Base-by-base conservation (phyloP, 345 rosid genomes). In the Pistacia vera region DNA sequence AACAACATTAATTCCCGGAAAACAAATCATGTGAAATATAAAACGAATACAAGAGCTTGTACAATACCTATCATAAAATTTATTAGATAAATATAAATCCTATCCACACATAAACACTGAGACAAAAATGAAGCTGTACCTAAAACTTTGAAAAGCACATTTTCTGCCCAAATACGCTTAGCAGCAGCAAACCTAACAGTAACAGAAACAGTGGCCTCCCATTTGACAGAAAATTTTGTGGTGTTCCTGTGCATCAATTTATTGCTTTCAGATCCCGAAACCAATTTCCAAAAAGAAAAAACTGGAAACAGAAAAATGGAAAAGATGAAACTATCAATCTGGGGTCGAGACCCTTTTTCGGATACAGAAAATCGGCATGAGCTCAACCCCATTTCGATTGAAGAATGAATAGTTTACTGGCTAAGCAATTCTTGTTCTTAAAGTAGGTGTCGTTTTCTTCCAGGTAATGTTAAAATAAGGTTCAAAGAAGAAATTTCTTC, bases 131-230 rank as follows among this genome's bases (percentile, higher is more conserved):
- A 2, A 52, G 51, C 17, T 59, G 9, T 12, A 64, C 63, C 41
- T 13, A 74, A 52, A 35, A 22, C 25, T 51, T 57, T 61, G 85
- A 70, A 38, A 66, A 56, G 46, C 68, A 63, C 79, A 71, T 81
- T 77, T 73, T 76, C 51, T 76, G 84, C 71, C 83, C 59, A 83
- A 78, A 73, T 83, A 49, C 86, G 75, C 61, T 46, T 63, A 4
- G 22, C 52, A 14, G 16, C 7, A 54, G 57, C 57, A 13, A 0
- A 73, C 41, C 48, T 41, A 41, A 41, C 46, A 41, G 70, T 63
- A 75, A 73, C 48, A 41, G 70, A 58, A 75, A 73, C 48, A 55
- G 64, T 33, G 72, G 52, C 57, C 71, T 74, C 71, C 49, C 68
- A 64, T 73, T 13, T 61, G 58, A 36, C 67, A 65, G 0, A 35